Evolutionary conservation across 495 filamentous ascomycete species (phyloP).

Genomic region (Aspergillus kassunensis): DNA sequence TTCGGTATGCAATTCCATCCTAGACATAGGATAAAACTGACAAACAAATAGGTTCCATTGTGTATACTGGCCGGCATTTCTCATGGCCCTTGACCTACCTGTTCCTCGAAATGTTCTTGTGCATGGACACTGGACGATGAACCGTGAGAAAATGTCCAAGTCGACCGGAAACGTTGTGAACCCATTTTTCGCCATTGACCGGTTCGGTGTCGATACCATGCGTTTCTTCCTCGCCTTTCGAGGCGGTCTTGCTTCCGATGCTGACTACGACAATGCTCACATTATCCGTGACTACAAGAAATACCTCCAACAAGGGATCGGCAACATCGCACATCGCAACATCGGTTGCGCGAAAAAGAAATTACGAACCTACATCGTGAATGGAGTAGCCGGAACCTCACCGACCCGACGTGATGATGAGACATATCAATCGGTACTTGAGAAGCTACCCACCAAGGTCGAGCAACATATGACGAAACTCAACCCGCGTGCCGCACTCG

Average conservation of each 20-base stretch:
- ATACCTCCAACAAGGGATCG: conserved; percentile 64
- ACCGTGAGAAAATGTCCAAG: conserved; percentile 89
- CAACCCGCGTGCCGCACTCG: conserved; percentile 61
- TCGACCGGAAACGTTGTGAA: conserved; percentile 93
- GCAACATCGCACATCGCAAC: conserved; percentile 72
- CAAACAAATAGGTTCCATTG: conserved; percentile 65
- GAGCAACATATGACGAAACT: conserved; percentile 58
- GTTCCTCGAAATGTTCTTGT: conserved; percentile 78
- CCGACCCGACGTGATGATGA: conserved; percentile 24
- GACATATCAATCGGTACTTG: conserved; percentile 32
- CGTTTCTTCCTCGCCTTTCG: conserved; percentile 80
- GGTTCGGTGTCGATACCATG: conserved; percentile 83
- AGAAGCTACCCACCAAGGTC: conserved; percentile 36
- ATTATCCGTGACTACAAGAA: conserved; percentile 79
- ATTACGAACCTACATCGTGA: conserved; percentile 50
- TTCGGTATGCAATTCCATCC: conserved; percentile 47
- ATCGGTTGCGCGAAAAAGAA: conserved; percentile 64
- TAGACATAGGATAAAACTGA: background rate
- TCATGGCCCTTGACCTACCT: conserved; percentile 82
- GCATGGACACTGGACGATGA: conserved; percentile 94
- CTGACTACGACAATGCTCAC: conserved; percentile 75
- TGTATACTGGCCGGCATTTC: conserved; percentile 96
- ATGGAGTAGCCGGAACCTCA: conserved; percentile 31
- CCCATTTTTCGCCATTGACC: conserved; percentile 84
- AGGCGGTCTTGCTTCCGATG: conserved; percentile 69